Base-by-base conservation (phyloP, 179 eudicot genomes). In the Corrigiola litoralis region DNA sequence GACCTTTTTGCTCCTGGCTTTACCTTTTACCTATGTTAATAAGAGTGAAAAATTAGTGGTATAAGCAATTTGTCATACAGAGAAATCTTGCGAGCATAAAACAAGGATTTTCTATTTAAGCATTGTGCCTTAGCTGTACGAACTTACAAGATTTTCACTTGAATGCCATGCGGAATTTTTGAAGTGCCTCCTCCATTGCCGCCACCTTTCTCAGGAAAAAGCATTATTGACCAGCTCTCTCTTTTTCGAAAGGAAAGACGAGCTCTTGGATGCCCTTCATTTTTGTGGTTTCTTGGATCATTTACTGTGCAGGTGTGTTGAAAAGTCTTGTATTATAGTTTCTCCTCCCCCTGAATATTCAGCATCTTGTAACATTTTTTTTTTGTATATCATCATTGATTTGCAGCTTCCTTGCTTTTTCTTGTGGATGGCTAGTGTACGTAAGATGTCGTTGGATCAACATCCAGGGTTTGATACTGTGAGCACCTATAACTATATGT, bases 161-260 rank as follows among this genome's bases (percentile, higher is more conserved):
- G 75, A 70, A 67, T 71, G 69, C 68, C 75, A 70, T 72, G 74
- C 77, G 79, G 72, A 76, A 82, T 73, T 68, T 69, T 84, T 79
- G 75, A 75, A 94, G 99, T 94, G 92, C 97, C 95, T 71, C 94
- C 86, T 80, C 96, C 96, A 65, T 72, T 90, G 33, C 98, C 97
- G 70, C 97, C 89, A 65, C 95, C 86, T 79, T 79, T 84, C 74
- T 92, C 98, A 69, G 95, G 90, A 87, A 80, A 66, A 71, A 80
- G 94, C 76, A 78, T 74, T 55, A 51, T 58, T 24, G 53, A 80
- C 40, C 94, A 87, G 56, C 57, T 85, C 60, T 73, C 73, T 52
- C 84, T 59, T 62, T 92, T 92, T 60, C 70, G 57, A 67, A 83
- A 74, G 72, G 84, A 87, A 75, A 84, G 75, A 59, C 74, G 56